Conservation (phyloP, 164 flowering plant genomes). For the Tetrastigma voinierianum region DNA sequence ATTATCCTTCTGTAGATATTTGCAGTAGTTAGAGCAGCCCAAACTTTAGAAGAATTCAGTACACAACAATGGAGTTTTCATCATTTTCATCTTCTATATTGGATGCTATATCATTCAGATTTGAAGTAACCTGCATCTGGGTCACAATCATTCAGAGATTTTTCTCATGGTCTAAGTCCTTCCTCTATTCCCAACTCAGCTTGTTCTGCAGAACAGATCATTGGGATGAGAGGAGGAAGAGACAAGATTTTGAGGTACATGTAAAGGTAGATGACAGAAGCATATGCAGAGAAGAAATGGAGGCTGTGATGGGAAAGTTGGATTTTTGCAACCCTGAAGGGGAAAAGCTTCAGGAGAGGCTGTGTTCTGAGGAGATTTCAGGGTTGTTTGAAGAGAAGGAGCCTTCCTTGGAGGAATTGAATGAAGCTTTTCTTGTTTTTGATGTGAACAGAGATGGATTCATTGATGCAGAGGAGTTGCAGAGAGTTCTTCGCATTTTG, state of each 20-base stretch:
- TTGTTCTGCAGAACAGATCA: neutral
- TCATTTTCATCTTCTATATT: too few relatives aligned
- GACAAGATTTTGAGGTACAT: conserved; percentile 1
- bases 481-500: conserved; percentile 34
- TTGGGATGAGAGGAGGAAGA: neutral
- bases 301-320: conserved; percentile 35
- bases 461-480: conserved; percentile 42
- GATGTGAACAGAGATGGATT: conserved; percentile 46
- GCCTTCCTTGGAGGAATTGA: conserved; percentile 40
- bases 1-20: too few relatives aligned
- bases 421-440: conserved; percentile 41
- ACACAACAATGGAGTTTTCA: too few relatives aligned
- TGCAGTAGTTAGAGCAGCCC: too few relatives aligned
- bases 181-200: conserved; percentile 14
- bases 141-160: conserved; percentile 7
- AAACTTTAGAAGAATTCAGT: too few relatives aligned
- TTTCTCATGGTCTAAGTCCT: conserved; percentile 13
- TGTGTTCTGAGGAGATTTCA: conserved; percentile 23
- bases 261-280: conserved; percentile 12
- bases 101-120: too few relatives aligned
- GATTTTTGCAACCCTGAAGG: conserved; percentile 24
- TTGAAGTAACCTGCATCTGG: conserved; percentile 6
- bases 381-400: conserved; percentile 41
- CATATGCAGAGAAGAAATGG: conserved; percentile 30
- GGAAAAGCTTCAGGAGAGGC: conserved; percentile 17